Evolutionary conservation across 495 filamentous ascomycete genomes (phyloP).

Genomic region (Penicillium tannophilum): DNA sequence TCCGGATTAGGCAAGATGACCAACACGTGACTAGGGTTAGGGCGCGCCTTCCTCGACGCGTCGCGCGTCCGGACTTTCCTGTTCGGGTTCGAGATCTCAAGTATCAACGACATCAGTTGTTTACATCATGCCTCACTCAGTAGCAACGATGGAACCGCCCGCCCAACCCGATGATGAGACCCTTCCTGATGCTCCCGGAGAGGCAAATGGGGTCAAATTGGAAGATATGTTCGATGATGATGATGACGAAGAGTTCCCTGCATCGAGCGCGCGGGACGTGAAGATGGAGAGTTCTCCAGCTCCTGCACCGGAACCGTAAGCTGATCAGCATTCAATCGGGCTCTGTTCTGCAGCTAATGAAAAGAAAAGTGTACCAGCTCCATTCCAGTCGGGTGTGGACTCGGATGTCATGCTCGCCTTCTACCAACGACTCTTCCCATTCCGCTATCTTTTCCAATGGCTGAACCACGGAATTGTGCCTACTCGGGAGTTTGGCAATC

Average conservation of each 20-base stretch:
- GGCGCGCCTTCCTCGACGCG: conserved; percentile 24
- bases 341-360: neutral
- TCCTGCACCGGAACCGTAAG: conserved; percentile 46
- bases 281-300: conserved; percentile 48
- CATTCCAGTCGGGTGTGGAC: conserved; percentile 57
- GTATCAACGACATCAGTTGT: neutral
- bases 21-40: conserved; percentile 27
- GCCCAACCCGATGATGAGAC: conserved; percentile 38
- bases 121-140: conserved; percentile 38
- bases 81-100: conserved; percentile 17
- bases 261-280: conserved; percentile 51
- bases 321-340: neutral
- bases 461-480: conserved; percentile 90
- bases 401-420: conserved; percentile 85
- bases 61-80: conserved; percentile 19
- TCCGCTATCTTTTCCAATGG: conserved; percentile 96
- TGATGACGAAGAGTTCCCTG: conserved; percentile 77
- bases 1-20: conserved; percentile 21
- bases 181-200: conserved; percentile 43
- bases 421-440: conserved; percentile 95
- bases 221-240: conserved; percentile 81
- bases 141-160: conserved; percentile 39
- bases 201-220: conserved; percentile 58
- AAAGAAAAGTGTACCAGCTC: conserved; percentile 23
- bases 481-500: conserved; percentile 83